phyloP scores from a whole-genome alignment of 2,329 filamentous ascomycete genomes.

The Epichloe uncinata region DNA sequence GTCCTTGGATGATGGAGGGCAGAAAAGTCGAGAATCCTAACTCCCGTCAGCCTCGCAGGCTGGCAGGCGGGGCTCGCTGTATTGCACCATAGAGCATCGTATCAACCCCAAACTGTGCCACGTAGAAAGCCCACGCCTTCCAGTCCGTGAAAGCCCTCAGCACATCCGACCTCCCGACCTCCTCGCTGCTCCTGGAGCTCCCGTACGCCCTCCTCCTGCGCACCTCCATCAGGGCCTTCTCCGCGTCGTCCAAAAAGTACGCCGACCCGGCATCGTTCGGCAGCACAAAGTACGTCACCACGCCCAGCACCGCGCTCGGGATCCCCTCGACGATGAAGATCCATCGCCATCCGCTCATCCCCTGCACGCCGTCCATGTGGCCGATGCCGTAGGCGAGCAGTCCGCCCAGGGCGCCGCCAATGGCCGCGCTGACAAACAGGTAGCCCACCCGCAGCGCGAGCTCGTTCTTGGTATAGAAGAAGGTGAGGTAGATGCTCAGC shows the following conservation, averaged over 20 bases:
- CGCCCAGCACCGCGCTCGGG: conserved; percentile 25
- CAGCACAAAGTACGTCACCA: conserved; percentile 20
- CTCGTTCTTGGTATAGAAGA: conserved; percentile 65
- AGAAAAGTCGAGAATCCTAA: conserved; percentile 62
- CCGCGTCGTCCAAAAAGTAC: conserved; percentile 42
- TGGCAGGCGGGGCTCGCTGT: too few species aligned
- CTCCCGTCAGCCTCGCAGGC: not conserved
- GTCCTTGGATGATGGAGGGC: conserved; percentile 61
- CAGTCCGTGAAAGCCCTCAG: conserved; percentile 56
- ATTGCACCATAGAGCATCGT: conserved; percentile 55
- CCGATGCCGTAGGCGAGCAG: conserved; percentile 62
- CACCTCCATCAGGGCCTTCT: conserved; percentile 51
- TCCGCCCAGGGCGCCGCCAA: conserved; percentile 60
- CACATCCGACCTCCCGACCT: conserved; percentile 47
- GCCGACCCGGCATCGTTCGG: conserved; percentile 35
- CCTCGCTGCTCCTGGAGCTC: conserved; percentile 29
- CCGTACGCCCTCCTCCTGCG: conserved; percentile 29
- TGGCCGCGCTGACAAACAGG: conserved; percentile 55
- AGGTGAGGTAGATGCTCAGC: conserved; percentile 54
- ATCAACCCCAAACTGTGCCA: conserved; percentile 59
- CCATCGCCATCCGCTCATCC: conserved; percentile 58
- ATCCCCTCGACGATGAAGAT: conserved; percentile 45
- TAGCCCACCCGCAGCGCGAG: conserved; percentile 61
- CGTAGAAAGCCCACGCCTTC: conserved; percentile 60
- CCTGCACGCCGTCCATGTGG: conserved; percentile 53